A percentile compares a stretch with the other conserved stretches of the same genome.
Conservation (phyloP, 1,284 basidiomycete species). For the Ceratobasidium sp. region DNA sequence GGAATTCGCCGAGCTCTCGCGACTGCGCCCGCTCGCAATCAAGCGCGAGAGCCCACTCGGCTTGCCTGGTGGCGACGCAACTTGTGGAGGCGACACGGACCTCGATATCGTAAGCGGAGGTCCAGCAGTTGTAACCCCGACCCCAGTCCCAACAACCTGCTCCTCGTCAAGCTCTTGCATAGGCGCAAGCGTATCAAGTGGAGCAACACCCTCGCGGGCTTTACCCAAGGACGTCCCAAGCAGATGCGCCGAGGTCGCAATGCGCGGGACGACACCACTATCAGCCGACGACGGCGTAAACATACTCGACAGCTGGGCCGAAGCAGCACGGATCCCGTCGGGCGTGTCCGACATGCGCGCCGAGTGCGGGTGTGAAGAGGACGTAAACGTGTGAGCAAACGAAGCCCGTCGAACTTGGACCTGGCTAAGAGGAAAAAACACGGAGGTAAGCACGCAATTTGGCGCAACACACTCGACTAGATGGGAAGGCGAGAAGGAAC, state of each 20-base stretch:
- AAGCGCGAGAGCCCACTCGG: constrained; percentile 35
- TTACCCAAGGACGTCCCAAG: constrained; percentile 36
- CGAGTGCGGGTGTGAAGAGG: constrained; percentile 19
- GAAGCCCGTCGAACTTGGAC: constrained; percentile 22
- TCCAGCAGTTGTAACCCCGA: constrained; percentile 21
- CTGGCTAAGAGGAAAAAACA: constrained; percentile 11
- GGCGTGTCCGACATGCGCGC: constrained; percentile 40
- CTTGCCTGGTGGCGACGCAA: neutral
- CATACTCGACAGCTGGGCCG: constrained; percentile 22
- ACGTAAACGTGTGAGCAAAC: constrained; percentile 10
- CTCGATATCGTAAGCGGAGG: neutral
- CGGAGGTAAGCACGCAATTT: constrained; percentile 36
- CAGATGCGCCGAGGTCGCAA: constrained; percentile 32
- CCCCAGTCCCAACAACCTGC: constrained; percentile 3
- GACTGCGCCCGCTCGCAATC: constrained; percentile 20
- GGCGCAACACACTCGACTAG: constrained; percentile 3
- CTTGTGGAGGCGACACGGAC: neutral
- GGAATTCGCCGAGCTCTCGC: neutral
- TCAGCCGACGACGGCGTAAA: constrained; percentile 2
- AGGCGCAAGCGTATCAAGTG: constrained; percentile 31
- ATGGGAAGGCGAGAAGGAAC: neutral
- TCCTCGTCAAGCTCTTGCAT: constrained; percentile 44
- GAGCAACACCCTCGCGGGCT: constrained; percentile 30
- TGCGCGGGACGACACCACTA: constrained; percentile 6
- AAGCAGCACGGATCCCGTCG: constrained; percentile 38